phyloP scores from a whole-genome alignment of 805 yeast species.

The Candida incommunis region DNA sequence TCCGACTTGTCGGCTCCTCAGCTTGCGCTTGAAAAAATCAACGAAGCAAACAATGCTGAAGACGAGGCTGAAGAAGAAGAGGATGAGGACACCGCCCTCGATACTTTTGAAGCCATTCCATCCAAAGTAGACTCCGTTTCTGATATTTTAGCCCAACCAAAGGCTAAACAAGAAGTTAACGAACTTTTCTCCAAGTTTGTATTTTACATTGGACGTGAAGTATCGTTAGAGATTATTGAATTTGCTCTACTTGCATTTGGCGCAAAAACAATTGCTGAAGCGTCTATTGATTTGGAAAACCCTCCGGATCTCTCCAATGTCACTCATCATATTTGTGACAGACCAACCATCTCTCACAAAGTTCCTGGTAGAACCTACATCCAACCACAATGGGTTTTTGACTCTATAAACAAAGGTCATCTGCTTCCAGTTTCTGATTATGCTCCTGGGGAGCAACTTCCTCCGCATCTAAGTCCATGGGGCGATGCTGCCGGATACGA shows the following conservation, averaged over 20 bases:
- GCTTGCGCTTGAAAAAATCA: conserved; percentile 25
- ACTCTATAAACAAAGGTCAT: conserved; percentile 64
- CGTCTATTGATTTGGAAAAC: conserved; percentile 52
- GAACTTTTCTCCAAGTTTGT: conserved; percentile 61
- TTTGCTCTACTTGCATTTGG: conserved; percentile 78
- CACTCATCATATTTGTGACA: conserved; percentile 89
- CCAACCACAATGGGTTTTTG: conserved; percentile 98
- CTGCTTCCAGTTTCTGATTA: conserved; percentile 67
- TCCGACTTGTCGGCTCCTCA: conserved; percentile 35
- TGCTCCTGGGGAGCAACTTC: conserved; percentile 88
- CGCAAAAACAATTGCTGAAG: conserved; percentile 73
- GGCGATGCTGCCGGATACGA: conserved; percentile 88
- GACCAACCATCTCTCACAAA: conserved; percentile 66
- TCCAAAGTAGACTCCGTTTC: conserved; percentile 31
- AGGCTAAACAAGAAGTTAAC: conserved; percentile 5
- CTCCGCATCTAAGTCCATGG: conserved; percentile 98
- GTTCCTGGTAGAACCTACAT: conserved; percentile 86
- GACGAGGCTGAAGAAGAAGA: conserved; percentile 22
- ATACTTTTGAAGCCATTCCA: conserved; percentile 50
- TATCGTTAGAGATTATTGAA: conserved; percentile 81
- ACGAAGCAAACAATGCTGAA: conserved; percentile 23
- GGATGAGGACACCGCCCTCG: conserved; percentile 40
- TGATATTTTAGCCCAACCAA: conserved; percentile 50
- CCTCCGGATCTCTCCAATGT: conserved; percentile 48
- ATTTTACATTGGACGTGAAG: conserved; percentile 90